phyloP scores from a whole-genome alignment of 78 protist species.

The Corallochytrium limacisporum region DNA sequence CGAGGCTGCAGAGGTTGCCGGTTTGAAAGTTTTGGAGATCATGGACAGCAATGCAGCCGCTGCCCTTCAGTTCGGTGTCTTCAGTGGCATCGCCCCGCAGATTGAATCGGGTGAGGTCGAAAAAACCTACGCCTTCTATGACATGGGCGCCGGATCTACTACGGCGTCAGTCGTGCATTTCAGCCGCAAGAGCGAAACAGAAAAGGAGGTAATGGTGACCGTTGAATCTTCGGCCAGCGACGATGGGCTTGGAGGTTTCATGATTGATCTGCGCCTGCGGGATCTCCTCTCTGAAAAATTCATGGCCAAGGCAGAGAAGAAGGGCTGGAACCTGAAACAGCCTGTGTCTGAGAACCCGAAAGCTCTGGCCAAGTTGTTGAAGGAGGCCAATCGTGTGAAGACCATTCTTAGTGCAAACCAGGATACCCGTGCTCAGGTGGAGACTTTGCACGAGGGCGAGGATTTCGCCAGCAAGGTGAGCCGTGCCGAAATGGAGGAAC shows the following conservation, averaged over 20 bases:
- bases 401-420: constrained; percentile 52
- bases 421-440: constrained; percentile 12
- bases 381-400: constrained; percentile 48
- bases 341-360: background rate
- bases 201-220: too few species aligned
- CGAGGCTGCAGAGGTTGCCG: background rate
- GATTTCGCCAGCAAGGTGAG: constrained; percentile 31
- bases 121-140: background rate
- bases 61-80: background rate
- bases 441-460: constrained; percentile 15
- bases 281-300: too few species aligned
- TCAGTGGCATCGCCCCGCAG: too few species aligned
- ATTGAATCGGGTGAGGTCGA: too few species aligned
- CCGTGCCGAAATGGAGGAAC: too few species aligned
- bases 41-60: constrained; percentile 1
- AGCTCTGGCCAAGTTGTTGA: constrained; percentile 43
- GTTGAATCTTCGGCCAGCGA: constrained; percentile 19
- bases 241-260: constrained; percentile 43
- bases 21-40: background rate
- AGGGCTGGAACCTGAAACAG: background rate
- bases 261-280: constrained; percentile 41
- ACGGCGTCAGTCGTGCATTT: background rate
- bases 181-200: too few species aligned
- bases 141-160: constrained; percentile 4
- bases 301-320: background rate